Conservation (phyloP, 305 asterid species). For the Fraxinus angustifolia region DNA sequence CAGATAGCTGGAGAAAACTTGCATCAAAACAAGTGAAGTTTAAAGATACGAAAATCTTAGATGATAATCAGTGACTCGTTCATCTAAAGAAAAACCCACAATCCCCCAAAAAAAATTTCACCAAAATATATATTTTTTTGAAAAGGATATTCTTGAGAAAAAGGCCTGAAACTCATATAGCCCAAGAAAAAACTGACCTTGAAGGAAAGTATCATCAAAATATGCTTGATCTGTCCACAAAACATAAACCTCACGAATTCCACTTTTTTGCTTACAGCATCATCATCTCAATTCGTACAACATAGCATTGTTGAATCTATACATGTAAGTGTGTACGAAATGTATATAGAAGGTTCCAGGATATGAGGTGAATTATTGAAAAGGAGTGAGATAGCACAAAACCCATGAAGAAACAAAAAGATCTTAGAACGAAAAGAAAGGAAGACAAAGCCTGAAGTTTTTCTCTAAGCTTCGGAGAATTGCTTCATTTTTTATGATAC, state of each 20-base stretch:
- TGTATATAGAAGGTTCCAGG: neutral
- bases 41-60: neutral
- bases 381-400: neutral
- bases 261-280: neutral
- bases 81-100: neutral
- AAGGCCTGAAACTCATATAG: neutral
- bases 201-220: neutral
- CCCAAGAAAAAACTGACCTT: neutral
- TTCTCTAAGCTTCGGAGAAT: conserved; percentile 4
- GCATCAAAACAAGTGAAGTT: neutral
- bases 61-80: neutral
- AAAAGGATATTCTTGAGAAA: neutral
- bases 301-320: neutral
- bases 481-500: conserved; percentile 5
- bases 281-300: neutral
- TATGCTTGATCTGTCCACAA: neutral
- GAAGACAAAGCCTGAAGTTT: conserved; percentile 27
- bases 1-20: neutral
- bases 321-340: neutral
- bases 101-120: neutral
- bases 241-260: neutral
- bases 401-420: conserved; percentile 27
- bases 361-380: neutral
- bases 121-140: neutral
- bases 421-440: conserved; percentile 40